Evolutionary conservation across 2,329 filamentous ascomycete genomes (phyloP).

Genomic region (Penicillium sp.): DNA sequence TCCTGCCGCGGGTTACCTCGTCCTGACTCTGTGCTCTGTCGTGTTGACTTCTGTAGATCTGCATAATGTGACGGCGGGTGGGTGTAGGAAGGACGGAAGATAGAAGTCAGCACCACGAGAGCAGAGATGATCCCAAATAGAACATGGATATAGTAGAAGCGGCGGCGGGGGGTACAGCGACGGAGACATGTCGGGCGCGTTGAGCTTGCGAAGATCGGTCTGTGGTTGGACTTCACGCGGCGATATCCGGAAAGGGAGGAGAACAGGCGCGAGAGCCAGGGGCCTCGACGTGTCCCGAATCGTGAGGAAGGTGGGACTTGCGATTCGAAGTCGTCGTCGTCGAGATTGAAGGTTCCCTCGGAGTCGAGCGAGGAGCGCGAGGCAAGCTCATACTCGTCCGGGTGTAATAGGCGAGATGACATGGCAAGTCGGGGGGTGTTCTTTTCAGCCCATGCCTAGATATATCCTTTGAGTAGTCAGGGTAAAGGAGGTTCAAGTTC

Average conservation of each 20-base stretch:
- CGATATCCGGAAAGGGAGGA: constrained; percentile 36
- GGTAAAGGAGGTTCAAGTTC: too few relatives aligned
- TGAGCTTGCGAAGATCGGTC: constrained; percentile 28
- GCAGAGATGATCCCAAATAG: constrained; percentile 33
- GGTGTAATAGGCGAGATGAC: constrained; percentile 43
- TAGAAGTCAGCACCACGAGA: constrained; percentile 47
- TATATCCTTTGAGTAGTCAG: too few relatives aligned
- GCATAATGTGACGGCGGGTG: constrained; percentile 58
- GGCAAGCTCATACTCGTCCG: constrained; percentile 48
- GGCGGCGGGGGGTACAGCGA: constrained; percentile 35
- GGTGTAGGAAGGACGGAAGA: constrained; percentile 62
- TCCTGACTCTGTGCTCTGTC: constrained; percentile 38
- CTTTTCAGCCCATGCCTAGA: not conserved
- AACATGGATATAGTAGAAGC: constrained; percentile 35
- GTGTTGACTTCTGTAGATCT: constrained; percentile 36
- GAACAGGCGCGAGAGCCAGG: constrained; percentile 36
- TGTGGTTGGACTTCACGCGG: constrained; percentile 31
- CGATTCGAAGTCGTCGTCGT: constrained; percentile 48
- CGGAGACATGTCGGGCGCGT: constrained; percentile 31
- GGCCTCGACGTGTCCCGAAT: constrained; percentile 23
- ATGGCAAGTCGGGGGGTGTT: constrained; percentile 27
- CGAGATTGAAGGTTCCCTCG: constrained; percentile 46
- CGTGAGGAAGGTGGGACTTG: constrained; percentile 35
- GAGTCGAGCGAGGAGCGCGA: constrained; percentile 45
- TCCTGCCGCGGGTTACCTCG: constrained; percentile 61